Evolutionary conservation across 768 basidiomycete genomes (phyloP), one percentile per base, ranked within the genome.

Genomic region (Trametes elegans): DNA sequence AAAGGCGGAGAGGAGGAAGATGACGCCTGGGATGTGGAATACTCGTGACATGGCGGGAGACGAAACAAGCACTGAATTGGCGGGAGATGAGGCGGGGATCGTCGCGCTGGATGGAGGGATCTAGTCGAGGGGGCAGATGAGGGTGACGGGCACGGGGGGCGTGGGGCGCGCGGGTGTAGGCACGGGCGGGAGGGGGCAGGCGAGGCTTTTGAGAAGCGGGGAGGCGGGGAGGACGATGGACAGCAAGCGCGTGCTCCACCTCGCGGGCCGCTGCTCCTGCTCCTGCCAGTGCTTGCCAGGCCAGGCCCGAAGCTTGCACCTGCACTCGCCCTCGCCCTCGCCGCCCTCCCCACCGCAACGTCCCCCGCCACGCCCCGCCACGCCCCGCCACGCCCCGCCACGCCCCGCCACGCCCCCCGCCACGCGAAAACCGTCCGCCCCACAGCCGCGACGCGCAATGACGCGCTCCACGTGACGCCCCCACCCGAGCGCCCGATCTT

Each of bases 21-120:
- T 68, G 32, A 80, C 62, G 28, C 82, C 85, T 3, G 84, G 83
- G 56, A 89, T 73, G 64, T 84, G 85, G 71, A 85, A 82, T 58
- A 44, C 24, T 35, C 57, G 57, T 9, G 58, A 23, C 61, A 62
- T 62, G 34, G 27, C 35, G 34, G 13, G n/a, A 7, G 31, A 32
- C 31, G 13, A 35, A 35, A 4, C 34, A 6, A 42, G 24, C 31
- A 21, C 10, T n/a, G 10, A n/a, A 19, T 23, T 21, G 21, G 39
- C 18, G 9, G 31, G 7, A 32, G 34, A 35, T 35, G 34, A 35
- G 23, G 45, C 21, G 21, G 23, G 26, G 23, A 32, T 52, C 3
- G 31, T 43, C 32, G 19, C 16, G 7, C 14, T 18, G 6, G 26
- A 19, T 45, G 14, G 16, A 18, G 18, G 18, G 28, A 31, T 43